Conservation (phyloP, 2,329 filamentous ascomycete species). For the Arthrobotrys megalospora region DNA sequence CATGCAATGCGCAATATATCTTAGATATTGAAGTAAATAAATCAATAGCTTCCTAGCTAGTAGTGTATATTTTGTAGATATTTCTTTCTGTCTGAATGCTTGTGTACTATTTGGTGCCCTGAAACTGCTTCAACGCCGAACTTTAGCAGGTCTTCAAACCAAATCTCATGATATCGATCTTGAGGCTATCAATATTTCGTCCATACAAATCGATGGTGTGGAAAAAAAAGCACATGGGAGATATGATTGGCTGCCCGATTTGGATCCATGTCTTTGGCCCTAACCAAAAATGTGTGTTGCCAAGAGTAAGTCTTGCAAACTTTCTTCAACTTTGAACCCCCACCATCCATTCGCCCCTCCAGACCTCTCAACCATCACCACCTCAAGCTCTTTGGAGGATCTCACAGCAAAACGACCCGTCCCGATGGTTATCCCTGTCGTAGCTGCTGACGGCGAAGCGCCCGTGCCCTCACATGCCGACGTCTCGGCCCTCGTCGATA, state of each 20-base stretch:
- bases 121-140: no score
- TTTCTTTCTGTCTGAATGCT: no score
- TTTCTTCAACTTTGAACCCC: conserved; percentile 19
- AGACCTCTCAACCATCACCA: conserved; percentile 62
- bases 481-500: conserved; percentile 76
- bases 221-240: background rate
- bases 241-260: conserved; percentile 1
- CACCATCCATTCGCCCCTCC: conserved; percentile 7
- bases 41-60: no score
- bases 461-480: conserved; percentile 77
- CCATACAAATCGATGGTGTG: no score
- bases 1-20: no score
- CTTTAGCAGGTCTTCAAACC: no score
- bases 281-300: background rate
- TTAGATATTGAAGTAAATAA: no score
- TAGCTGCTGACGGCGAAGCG: conserved; percentile 74
- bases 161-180: no score
- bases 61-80: no score
- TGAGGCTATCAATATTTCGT: no score
- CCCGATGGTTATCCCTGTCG: conserved; percentile 72
- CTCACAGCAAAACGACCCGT: conserved; percentile 69
- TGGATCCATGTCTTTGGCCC: background rate
- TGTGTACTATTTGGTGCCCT: no score
- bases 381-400: conserved; percentile 70
- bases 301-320: conserved; percentile 3